These are phyloP conservation scores for Setaria italica DNA, from an alignment of 202 grass and related monocot species.

Conservation along the genomic window DNA sequence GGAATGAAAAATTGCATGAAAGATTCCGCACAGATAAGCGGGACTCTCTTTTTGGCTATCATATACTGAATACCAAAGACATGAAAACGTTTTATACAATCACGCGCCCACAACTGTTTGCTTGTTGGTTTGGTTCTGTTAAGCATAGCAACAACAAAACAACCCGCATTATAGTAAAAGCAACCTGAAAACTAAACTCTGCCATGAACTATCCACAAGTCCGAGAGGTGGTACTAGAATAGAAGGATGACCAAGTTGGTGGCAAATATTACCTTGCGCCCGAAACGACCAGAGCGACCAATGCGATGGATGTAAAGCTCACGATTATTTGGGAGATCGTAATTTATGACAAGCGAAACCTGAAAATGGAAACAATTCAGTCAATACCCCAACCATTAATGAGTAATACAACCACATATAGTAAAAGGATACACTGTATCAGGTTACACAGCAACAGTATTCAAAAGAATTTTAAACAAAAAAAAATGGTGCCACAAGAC, in stretches of 20 bases:
- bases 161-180: background rate
- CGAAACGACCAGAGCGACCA: slow-evolving; percentile 94
- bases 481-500: background rate
- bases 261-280: slow-evolving; percentile 70
- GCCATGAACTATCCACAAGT: background rate
- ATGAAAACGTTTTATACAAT: background rate
- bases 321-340: slow-evolving; percentile 97
- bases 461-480: background rate
- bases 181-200: background rate
- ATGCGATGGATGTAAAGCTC: slow-evolving; percentile 99
- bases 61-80: background rate
- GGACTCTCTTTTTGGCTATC: too few relatives aligned
- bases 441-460: background rate
- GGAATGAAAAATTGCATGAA: background rate
- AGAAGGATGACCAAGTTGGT: background rate
- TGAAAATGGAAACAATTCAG: slow-evolving; percentile 34
- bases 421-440: background rate
- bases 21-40: too few relatives aligned
- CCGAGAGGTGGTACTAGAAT: background rate
- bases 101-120: background rate
- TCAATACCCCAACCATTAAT: slow-evolving; percentile 3
- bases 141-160: background rate
- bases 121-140: background rate
- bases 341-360: slow-evolving; percentile 99
- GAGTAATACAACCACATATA: background rate